Evolutionary conservation across 192 early-diverging fungal genomes (phyloP), one percentile per base, ranked within the genome.

Genomic region (Rhizophlyctis rosea): DNA sequence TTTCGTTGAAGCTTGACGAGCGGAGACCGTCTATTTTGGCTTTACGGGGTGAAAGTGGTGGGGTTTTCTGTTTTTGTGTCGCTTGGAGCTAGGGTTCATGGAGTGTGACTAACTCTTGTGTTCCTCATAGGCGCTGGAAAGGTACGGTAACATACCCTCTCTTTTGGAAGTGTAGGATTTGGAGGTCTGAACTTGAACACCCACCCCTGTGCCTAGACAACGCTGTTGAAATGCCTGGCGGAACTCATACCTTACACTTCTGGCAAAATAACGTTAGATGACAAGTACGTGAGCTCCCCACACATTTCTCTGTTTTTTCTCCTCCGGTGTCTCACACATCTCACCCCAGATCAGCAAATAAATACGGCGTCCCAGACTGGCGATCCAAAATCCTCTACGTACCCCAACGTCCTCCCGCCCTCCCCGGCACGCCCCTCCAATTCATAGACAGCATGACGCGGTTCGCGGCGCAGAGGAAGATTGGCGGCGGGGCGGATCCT

Each of bases 321-420:
- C 47, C 58, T 9, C 33, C 47, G 18, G 30, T 33, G 39, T 28
- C 44, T 21, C 47, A 53, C 3, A 24, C 54, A 27, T 18, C 61
- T 31, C 3, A 9, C 33, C 29, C 21, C 18, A 61, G 57, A 61
- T 47, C 56, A n/a, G 36, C 69, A 9, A 30, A 50, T 4, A 53
- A 65, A 32, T 67, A 81, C 65, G 84, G 87, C 3, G 75, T 91
- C 21, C 87, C 91, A 0, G 54, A 59, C 33, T 95, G 89, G 89
- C 78, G 92, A 29, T 78, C 89, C 3, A 81, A 77, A 28, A 79
- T 95, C 47, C 85, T 90, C 76, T 95, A 95, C 71, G 87, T 95
- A n/a, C 91, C 91, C 0, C 92, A 95, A 51, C 67, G 88, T 9
- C 84, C 89, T 21, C 81, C 89, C 5, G 65, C 82, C 25, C 75